Conservation (phyloP, 176 grass and related monocot species). For the Panicum miliaceum region DNA sequence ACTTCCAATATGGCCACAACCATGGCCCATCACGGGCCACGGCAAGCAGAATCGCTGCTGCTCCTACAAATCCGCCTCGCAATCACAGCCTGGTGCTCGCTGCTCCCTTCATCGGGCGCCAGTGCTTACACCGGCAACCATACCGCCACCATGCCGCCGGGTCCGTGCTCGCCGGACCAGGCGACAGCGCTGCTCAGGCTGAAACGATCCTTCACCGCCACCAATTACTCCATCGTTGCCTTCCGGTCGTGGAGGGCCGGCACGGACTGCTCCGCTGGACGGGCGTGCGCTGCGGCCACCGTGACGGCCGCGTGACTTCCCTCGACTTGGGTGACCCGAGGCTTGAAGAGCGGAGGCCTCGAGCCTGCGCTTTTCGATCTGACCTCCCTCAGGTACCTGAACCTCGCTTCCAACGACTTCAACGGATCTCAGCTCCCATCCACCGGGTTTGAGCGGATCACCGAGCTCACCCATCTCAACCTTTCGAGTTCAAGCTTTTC, state of each 20-base stretch:
- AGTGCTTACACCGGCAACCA: neutral
- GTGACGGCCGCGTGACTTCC: slow-evolving; percentile 14
- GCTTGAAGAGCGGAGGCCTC: neutral
- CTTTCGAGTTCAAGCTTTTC: slow-evolving; percentile 43
- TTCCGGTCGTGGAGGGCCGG: neutral
- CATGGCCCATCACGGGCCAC: neutral
- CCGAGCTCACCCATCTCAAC: slow-evolving; percentile 47
- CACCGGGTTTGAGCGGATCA: slow-evolving; percentile 37
- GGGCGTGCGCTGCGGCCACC: neutral
- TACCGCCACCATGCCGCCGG: neutral
- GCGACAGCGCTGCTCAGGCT: neutral
- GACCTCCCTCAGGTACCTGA: slow-evolving; percentile 35
- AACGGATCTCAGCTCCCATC: neutral
- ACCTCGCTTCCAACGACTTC: slow-evolving; percentile 48
- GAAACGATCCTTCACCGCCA: neutral
- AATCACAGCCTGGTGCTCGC: neutral
- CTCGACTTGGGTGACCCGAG: slow-evolving; percentile 32
- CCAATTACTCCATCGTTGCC: neutral
- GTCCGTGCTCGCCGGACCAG: neutral
- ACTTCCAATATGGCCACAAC: no score
- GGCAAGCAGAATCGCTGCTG: neutral
- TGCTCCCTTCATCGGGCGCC: neutral
- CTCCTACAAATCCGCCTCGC: neutral
- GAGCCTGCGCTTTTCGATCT: slow-evolving; percentile 38
- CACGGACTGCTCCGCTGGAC: neutral